Evolutionary conservation across 2,329 filamentous ascomycete genomes (phyloP), one percentile per base, ranked within the genome.

Genomic region (Lasiodiplodia sp.): DNA sequence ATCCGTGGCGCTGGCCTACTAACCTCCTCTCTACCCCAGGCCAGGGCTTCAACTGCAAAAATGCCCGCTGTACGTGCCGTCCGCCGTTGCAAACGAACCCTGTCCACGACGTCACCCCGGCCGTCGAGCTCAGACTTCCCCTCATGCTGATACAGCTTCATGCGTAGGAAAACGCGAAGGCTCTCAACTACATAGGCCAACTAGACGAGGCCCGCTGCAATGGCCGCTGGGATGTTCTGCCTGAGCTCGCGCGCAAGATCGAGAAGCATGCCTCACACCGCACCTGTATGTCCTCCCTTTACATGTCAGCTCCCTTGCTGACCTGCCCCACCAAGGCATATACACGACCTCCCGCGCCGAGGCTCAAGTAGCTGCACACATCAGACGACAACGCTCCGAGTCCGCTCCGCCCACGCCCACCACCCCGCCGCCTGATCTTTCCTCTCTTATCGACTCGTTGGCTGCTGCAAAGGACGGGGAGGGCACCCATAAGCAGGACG

Each of bases 181-280:
- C 90, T 71, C 87, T 87, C 73, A 88, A 90, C 78, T 98, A 98
- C 81, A 87, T 97, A 73, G 86, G 88, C 78, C 88, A 89, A 80
- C 88, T 99, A 76, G 93, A 98, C 79, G 87, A 90, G 73, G 94
- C 93, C 72, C 91, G 96, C 76, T 97, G 93, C 80, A 90, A 95
- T 75, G 94, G 92, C 65, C 90, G 90, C 79, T 99, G 96, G 96
- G 86, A 89, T 73, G 89, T 92, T 37, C 87, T 98, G 37, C 92
- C 93, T 31, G 95, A 98, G 82, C 87, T 97, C 71, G 90, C 96
- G 75, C 89, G 95, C 78, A 99, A 99, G 82, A 87, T 98, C 76
- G 92, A 91, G 76, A 98, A 99, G 81, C 95, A 99, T 86, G 92
- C 94, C 74, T 91, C 94, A 51, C 88, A 92, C 70, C 88, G 92